Conservation (phyloP, 140 eudicot genomes). For the Erigeron philadelphicus region DNA sequence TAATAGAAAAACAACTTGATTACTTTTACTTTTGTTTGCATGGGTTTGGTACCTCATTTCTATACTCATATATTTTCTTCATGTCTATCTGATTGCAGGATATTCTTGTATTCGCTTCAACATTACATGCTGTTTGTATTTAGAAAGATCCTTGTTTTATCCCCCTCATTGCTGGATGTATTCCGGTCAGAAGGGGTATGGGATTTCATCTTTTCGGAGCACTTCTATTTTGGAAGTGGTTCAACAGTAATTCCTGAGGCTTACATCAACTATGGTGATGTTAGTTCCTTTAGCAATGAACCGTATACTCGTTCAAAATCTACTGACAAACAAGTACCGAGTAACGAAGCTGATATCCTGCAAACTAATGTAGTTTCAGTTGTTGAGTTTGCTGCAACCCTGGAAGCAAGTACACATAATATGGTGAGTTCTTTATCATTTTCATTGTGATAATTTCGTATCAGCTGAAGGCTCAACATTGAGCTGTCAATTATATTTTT, state of each 20-base stretch:
- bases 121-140: conserved; percentile 60
- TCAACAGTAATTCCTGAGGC: conserved; percentile 46
- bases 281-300: conserved; percentile 32
- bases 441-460: neutral
- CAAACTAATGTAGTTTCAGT: conserved; percentile 74
- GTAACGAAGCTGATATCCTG: conserved; percentile 43
- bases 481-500: conserved; percentile 3
- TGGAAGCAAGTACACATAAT: conserved; percentile 62
- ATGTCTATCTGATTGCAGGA: conserved; percentile 43
- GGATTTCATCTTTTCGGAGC: conserved; percentile 97
- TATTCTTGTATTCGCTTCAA: conserved; percentile 67
- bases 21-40: conserved; percentile 16
- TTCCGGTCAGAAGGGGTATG: conserved; percentile 82
- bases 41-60: neutral
- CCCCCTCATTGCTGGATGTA: conserved; percentile 65
- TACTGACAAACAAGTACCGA: conserved; percentile 23
- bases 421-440: conserved; percentile 52
- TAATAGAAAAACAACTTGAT: conserved; percentile 12
- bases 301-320: conserved; percentile 38
- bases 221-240: conserved; percentile 68
- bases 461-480: conserved; percentile 6
- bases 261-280: conserved; percentile 35
- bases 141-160: conserved; percentile 57
- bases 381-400: conserved; percentile 83
- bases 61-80: conserved; percentile 8